A percentile compares a stretch with the other conserved stretches of the same genome.
These are phyloP conservation scores for Urtica urens DNA, from an alignment of 306 rosid genomes.

Conservation along the genomic window DNA sequence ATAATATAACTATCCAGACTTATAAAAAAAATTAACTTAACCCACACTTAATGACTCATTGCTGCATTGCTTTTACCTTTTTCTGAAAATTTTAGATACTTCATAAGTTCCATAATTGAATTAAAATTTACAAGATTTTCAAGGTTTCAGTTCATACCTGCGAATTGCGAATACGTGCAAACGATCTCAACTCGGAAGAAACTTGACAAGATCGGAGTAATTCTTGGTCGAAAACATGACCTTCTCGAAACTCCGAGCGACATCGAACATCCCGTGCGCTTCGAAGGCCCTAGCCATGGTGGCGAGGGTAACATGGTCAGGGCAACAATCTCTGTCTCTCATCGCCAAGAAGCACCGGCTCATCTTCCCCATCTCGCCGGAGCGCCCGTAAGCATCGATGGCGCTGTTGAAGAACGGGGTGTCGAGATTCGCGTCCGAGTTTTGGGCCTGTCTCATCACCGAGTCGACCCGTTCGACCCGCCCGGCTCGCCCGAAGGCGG, in stretches of 20 bases:
- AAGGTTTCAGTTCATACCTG: too few species aligned
- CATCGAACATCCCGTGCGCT: constrained; percentile 56
- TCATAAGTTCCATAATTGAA: too few species aligned
- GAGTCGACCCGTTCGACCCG: constrained; percentile 50
- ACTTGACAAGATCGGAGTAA: constrained; percentile 28
- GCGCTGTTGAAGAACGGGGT: constrained; percentile 72
- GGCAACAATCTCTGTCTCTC: constrained; percentile 56
- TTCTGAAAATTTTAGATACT: too few species aligned
- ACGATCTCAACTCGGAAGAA: constrained; percentile 4
- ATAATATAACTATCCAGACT: too few species aligned
- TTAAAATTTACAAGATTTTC: too few species aligned
- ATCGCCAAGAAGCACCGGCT: constrained; percentile 47
- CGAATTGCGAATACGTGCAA: too few species aligned
- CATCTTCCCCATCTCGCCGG: constrained; percentile 57
- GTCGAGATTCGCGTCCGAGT: constrained; percentile 68
- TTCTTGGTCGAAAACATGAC: constrained; percentile 33
- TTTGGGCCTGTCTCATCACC: constrained; percentile 60
- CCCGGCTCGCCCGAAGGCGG: constrained; percentile 63
- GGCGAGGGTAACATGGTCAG: constrained; percentile 53
- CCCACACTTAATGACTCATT: too few species aligned
- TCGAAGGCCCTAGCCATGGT: constrained; percentile 64
- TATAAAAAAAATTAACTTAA: too few species aligned
- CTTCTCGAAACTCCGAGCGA: constrained; percentile 43
- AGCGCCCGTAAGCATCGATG: constrained; percentile 60
- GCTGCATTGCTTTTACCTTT: too few species aligned